These are phyloP conservation scores for Phaseolus coccineus DNA, from an alignment of 331 rosid genomes.

Conservation along the genomic window DNA sequence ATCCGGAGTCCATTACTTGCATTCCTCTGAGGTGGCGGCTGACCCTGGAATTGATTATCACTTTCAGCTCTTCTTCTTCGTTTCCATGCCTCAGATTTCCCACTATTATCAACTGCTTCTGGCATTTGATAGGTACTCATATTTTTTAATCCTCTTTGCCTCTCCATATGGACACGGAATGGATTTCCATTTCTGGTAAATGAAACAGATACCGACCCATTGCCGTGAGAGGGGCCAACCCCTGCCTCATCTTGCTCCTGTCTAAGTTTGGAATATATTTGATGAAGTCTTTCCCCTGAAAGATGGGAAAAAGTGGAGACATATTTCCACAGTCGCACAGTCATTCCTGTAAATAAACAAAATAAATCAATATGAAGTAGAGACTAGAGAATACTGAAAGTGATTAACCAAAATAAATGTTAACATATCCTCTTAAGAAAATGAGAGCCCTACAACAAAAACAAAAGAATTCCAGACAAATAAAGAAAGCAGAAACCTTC, in stretches of 20 bases:
- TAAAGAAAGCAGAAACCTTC: slow-evolving; percentile 14
- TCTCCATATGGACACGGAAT: slow-evolving; percentile 56
- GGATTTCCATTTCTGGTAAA: slow-evolving; percentile 69
- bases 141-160: slow-evolving; percentile 71
- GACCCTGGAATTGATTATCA: slow-evolving; percentile 70
- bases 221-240: slow-evolving; percentile 74
- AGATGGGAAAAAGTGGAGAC: slow-evolving; percentile 96
- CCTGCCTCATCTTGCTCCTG: slow-evolving; percentile 81
- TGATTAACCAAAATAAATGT: not conserved
- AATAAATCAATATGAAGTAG: not conserved
- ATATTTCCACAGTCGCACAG: slow-evolving; percentile 90
- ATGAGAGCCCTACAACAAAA: slow-evolving; percentile 11
- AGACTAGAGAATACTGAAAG: not conserved
- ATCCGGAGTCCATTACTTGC: slow-evolving; percentile 59
- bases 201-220: slow-evolving; percentile 67
- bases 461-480: slow-evolving; percentile 2
- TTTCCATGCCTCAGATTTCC: slow-evolving; percentile 90
- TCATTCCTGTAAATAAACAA: slow-evolving; percentile 76
- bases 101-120: slow-evolving; percentile 70
- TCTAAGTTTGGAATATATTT: slow-evolving; percentile 89
- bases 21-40: slow-evolving; percentile 67
- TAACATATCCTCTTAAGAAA: not conserved
- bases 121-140: slow-evolving; percentile 53
- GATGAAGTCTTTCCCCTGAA: slow-evolving; percentile 93
- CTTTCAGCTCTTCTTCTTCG: slow-evolving; percentile 79